Evolutionary conservation across 148 eudicot species (phyloP).

Genomic region (Polygonum aviculare): DNA sequence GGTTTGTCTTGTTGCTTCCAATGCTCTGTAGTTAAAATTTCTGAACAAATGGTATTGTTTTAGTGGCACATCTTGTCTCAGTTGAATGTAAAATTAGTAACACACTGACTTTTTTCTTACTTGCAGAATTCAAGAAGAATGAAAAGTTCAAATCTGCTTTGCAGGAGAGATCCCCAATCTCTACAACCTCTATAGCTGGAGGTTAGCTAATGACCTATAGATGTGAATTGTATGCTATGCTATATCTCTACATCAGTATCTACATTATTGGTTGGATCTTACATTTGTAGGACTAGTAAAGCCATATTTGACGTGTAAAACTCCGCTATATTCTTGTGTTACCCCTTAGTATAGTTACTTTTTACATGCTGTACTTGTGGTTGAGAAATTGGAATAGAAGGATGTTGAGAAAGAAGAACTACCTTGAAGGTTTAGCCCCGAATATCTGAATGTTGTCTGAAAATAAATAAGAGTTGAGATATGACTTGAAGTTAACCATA

Average conservation of each 20-base stretch:
- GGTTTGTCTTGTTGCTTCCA: slow-evolving; percentile 30
- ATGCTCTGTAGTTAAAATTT: not conserved
- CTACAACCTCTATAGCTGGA: slow-evolving; percentile 23
- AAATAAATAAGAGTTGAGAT: not conserved
- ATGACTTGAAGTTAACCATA: not conserved
- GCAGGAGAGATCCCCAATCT: slow-evolving; percentile 39
- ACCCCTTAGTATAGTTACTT: not conserved
- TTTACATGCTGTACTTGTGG: not conserved
- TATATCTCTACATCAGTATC: not conserved
- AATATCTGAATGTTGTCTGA: not conserved
- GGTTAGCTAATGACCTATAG: slow-evolving; percentile 25
- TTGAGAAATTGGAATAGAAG: not conserved
- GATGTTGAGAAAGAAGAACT: not conserved
- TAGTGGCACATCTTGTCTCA: not conserved
- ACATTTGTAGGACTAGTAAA: not conserved
- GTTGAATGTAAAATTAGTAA: not conserved
- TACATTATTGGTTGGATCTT: not conserved
- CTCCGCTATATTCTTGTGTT: not conserved
- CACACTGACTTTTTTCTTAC: not conserved
- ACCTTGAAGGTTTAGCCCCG: not conserved
- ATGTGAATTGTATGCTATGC: not conserved
- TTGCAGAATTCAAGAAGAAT: slow-evolving; percentile 71
- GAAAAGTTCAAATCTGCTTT: slow-evolving; percentile 50
- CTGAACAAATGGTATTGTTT: not conserved
- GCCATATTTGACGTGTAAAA: not conserved